Conservation (phyloP, 305 asterid genomes). For the Fraxinus sp. region DNA sequence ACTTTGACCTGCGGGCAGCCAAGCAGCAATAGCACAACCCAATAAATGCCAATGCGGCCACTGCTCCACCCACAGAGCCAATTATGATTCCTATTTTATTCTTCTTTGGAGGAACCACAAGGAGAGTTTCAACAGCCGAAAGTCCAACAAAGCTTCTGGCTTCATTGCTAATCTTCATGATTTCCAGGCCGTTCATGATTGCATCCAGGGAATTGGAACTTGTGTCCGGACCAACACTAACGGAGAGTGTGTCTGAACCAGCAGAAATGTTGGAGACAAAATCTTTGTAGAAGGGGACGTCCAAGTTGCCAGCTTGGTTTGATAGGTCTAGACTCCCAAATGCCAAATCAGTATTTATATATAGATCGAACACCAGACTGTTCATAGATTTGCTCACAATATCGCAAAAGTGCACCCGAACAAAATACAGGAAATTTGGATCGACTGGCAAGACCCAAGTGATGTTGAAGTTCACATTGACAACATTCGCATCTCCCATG, state of each 20-base stretch:
- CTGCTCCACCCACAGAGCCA: constrained; percentile 56
- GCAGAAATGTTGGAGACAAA: constrained; percentile 51
- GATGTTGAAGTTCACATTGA: constrained; percentile 76
- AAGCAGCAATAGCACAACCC: constrained; percentile 70
- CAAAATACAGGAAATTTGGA: constrained; percentile 64
- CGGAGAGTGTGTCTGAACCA: constrained; percentile 54
- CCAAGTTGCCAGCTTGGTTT: constrained; percentile 57
- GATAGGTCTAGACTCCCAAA: constrained; percentile 65
- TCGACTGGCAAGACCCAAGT: constrained; percentile 93
- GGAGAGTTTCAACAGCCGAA: constrained; percentile 61
- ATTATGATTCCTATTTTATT: constrained; percentile 41
- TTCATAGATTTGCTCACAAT: constrained; percentile 79
- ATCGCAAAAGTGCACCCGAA: constrained; percentile 90
- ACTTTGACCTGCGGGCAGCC: constrained; percentile 62
- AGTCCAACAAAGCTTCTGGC: constrained; percentile 77
- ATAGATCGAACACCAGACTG: constrained; percentile 67
- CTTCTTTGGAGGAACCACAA: constrained; percentile 48
- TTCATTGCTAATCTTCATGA: constrained; percentile 91
- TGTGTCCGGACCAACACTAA: constrained; percentile 85
- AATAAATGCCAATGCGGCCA: constrained; percentile 45
- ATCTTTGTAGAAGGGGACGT: constrained; percentile 71
- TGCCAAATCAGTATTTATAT: constrained; percentile 67
- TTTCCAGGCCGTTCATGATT: constrained; percentile 89
- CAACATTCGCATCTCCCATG: constrained; percentile 88
- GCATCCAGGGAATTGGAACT: constrained; percentile 54